Conservation (phyloP, 1,284 basidiomycete genomes). For the Naganishia liquefaciens region DNA sequence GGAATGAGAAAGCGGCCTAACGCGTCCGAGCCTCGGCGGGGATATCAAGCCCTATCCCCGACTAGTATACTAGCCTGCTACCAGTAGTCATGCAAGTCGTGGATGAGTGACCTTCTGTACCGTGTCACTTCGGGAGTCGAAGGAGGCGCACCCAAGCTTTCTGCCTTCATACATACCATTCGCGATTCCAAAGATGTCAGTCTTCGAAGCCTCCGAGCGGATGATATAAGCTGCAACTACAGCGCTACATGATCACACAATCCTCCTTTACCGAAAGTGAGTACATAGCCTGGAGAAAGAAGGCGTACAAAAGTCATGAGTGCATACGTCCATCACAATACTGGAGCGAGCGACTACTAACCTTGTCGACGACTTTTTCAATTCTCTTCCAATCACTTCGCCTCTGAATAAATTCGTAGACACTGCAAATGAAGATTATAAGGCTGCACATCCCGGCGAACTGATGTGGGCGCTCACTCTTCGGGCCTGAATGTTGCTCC, state of each 20-base stretch:
- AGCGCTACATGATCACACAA: slow-evolving; percentile 62
- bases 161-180: too few relatives aligned
- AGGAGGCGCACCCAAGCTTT: too few relatives aligned
- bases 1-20: too few relatives aligned
- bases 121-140: too few relatives aligned
- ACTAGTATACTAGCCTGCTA: too few relatives aligned
- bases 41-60: too few relatives aligned
- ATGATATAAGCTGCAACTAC: neutral
- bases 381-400: slow-evolving; percentile 96
- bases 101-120: too few relatives aligned
- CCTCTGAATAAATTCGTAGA: slow-evolving; percentile 90
- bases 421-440: slow-evolving; percentile 55
- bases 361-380: slow-evolving; percentile 90
- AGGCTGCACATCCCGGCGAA: neutral
- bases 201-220: too few relatives aligned
- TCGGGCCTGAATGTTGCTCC: slow-evolving; percentile 90
- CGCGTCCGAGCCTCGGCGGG: too few relatives aligned
- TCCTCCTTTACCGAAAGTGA: slow-evolving; percentile 89
- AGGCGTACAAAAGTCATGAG: neutral
- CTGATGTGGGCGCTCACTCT: slow-evolving; percentile 57
- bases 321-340: neutral
- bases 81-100: too few relatives aligned
- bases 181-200: too few relatives aligned
- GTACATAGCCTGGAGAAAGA: slow-evolving; percentile 64
- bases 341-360: slow-evolving; percentile 57